Conservation (phyloP, 2,329 filamentous ascomycete species). For the Trichophyton benhamiae region DNA sequence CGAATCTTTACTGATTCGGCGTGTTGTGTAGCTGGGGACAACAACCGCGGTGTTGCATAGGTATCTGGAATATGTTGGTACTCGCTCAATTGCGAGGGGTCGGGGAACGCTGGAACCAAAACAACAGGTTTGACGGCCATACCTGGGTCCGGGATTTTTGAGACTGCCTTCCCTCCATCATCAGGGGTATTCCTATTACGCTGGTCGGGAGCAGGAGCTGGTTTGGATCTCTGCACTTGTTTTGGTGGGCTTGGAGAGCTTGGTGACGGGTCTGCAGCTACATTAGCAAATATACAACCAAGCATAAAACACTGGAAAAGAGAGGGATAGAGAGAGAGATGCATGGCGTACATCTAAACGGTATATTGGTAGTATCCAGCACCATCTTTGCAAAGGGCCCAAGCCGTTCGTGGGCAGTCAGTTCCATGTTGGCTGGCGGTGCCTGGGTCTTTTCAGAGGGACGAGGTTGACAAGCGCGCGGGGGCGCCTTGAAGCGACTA, state of each 20-base stretch:
- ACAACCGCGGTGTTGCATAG: constrained; percentile 35
- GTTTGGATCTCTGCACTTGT: constrained; percentile 12
- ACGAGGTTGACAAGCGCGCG: constrained; percentile 14
- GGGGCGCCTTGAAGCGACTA: constrained; percentile 35
- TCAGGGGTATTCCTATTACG: constrained; percentile 10
- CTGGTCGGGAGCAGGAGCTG: constrained; percentile 10
- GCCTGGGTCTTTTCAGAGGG: constrained; percentile 3
- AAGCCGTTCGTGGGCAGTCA: constrained; percentile 25
- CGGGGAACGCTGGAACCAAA: constrained; percentile 36
- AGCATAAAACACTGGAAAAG: background rate
- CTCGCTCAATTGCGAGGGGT: constrained; percentile 28
- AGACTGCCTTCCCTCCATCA: background rate
- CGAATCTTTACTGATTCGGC: constrained; percentile 48
- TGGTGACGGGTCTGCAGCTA: constrained; percentile 24
- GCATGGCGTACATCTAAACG: constrained; percentile 28
- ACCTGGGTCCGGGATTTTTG: background rate
- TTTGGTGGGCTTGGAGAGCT: constrained; percentile 17
- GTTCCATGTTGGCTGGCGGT: constrained; percentile 14
- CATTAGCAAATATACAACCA: background rate
- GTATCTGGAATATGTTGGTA: constrained; percentile 29
- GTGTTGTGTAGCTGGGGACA: constrained; percentile 40
- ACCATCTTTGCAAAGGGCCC: constrained; percentile 46
- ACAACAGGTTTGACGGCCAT: constrained; percentile 30
- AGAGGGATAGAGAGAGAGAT: background rate
- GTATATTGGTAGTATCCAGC: constrained; percentile 34